These are phyloP conservation scores for Schizothecium vesticola DNA, from an alignment of 495 filamentous ascomycete species.

Conservation along the genomic window DNA sequence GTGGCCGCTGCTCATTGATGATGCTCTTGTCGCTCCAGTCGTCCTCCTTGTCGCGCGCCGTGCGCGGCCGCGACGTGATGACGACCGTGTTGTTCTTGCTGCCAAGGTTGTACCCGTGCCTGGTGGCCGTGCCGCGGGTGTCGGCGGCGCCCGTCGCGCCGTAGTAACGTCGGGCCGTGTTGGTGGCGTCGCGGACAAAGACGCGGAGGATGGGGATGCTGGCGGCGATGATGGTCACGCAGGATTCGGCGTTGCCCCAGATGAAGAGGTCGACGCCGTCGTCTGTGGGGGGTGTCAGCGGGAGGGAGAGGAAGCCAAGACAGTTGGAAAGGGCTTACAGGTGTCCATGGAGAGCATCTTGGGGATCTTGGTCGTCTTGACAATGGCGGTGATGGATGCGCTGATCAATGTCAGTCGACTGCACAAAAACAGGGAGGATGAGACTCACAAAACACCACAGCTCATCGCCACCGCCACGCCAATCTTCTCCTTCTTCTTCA, in stretches of 20 bases:
- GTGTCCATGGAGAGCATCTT: constrained; percentile 6
- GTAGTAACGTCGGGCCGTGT: constrained; percentile 4
- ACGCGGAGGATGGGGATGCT: constrained; percentile 28
- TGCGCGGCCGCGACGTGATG: background rate
- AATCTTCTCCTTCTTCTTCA: constrained; percentile 33
- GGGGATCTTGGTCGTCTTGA: constrained; percentile 21
- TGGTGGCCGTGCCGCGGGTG: background rate
- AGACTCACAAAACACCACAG: constrained; percentile 22
- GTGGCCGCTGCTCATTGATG: background rate
- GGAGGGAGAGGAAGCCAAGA: background rate
- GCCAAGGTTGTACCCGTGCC: background rate
- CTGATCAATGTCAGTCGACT: constrained; percentile 2
- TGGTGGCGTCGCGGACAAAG: constrained; percentile 16
- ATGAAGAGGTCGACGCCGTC: constrained; percentile 17
- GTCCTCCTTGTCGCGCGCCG: constrained; percentile 2
- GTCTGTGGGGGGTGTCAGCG: background rate
- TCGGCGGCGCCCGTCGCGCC: background rate
- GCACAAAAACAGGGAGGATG: background rate
- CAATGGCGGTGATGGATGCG: constrained; percentile 23
- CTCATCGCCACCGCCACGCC: constrained; percentile 37
- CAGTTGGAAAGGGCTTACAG: background rate
- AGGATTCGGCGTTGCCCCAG: constrained; percentile 22
- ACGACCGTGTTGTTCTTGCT: constrained; percentile 6
- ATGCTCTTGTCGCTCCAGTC: constrained; percentile 11
- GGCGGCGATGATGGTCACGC: constrained; percentile 28